A percentile compares a stretch with the other conserved stretches of the same genome.
Conservation (phyloP, 2,329 filamentous ascomycete species). For the Pseudomassariella vexata region DNA sequence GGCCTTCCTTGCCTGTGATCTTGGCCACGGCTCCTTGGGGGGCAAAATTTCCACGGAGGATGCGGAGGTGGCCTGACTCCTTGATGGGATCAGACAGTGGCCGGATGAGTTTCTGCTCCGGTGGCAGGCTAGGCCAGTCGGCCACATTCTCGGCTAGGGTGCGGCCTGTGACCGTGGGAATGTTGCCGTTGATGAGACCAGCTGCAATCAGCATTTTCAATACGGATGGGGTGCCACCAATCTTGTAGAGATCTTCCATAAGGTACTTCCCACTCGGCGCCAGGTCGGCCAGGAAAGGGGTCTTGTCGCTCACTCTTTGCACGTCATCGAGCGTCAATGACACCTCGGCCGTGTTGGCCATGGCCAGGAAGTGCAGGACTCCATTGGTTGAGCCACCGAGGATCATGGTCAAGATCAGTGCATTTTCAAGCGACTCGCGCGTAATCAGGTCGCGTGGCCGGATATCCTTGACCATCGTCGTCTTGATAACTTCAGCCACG, state of each 20-base stretch:
- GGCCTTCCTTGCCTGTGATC: slow-evolving; percentile 92
- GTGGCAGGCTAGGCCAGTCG: slow-evolving; percentile 54
- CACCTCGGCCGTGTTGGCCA: slow-evolving; percentile 80
- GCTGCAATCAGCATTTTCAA: slow-evolving; percentile 69
- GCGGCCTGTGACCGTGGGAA: slow-evolving; percentile 69
- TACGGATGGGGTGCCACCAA: slow-evolving; percentile 69
- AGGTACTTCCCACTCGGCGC: slow-evolving; percentile 79
- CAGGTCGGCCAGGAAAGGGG: slow-evolving; percentile 80
- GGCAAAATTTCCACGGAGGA: slow-evolving; percentile 81
- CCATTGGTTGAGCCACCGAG: slow-evolving; percentile 88
- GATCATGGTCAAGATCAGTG: slow-evolving; percentile 83
- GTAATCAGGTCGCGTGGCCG: slow-evolving; percentile 76
- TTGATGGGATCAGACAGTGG: slow-evolving; percentile 72
- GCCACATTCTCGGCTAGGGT: slow-evolving; percentile 69
- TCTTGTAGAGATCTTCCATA: slow-evolving; percentile 73
- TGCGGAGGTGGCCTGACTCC: slow-evolving; percentile 77
- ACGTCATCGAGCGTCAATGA: slow-evolving; percentile 75
- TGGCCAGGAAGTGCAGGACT: slow-evolving; percentile 82
- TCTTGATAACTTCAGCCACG: slow-evolving; percentile 70
- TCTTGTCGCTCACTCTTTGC: slow-evolving; percentile 73
- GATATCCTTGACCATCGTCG: slow-evolving; percentile 78
- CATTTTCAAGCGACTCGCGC: slow-evolving; percentile 78
- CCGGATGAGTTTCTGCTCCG: slow-evolving; percentile 73
- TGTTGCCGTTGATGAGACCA: slow-evolving; percentile 62
- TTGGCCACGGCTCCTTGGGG: slow-evolving; percentile 89